Conservation (phyloP, 257 asterid genomes). For the Nicotiana undulata region DNA sequence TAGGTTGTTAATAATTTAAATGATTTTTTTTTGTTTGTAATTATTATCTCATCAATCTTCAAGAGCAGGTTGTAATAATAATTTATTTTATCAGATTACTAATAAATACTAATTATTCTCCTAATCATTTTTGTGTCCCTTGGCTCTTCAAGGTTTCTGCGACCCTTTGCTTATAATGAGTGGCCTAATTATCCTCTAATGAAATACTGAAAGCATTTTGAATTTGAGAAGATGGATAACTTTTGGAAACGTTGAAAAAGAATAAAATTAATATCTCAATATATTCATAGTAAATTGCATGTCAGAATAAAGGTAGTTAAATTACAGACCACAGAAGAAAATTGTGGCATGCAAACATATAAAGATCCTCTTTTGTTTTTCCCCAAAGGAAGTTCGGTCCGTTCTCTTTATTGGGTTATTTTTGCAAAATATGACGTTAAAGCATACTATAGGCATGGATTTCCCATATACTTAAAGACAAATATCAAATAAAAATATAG, state of each 20-base stretch:
- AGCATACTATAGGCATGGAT: no score
- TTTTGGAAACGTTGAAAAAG: background rate
- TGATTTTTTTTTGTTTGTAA: background rate
- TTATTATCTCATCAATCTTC: background rate
- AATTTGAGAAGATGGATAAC: background rate
- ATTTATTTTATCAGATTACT: background rate
- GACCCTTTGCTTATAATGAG: background rate
- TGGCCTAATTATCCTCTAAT: background rate
- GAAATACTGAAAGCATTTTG: background rate
- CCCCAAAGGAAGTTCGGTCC: no score
- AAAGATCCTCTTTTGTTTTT: no score
- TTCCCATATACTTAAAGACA: no score
- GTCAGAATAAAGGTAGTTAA: background rate
- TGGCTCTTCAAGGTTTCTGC: conserved; percentile 4
- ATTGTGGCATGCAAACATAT: background rate
- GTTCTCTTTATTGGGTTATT: background rate
- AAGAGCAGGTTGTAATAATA: background rate
- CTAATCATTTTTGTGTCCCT: conserved; percentile 4
- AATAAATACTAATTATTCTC: background rate
- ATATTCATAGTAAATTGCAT: background rate
- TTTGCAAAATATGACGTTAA: background rate
- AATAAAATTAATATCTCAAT: background rate
- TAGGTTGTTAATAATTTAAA: background rate
- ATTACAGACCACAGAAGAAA: background rate
- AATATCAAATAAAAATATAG: no score